phyloP scores from a whole-genome alignment of 768 basidiomycete genomes.

The Rhizopogon salebrosus region DNA sequence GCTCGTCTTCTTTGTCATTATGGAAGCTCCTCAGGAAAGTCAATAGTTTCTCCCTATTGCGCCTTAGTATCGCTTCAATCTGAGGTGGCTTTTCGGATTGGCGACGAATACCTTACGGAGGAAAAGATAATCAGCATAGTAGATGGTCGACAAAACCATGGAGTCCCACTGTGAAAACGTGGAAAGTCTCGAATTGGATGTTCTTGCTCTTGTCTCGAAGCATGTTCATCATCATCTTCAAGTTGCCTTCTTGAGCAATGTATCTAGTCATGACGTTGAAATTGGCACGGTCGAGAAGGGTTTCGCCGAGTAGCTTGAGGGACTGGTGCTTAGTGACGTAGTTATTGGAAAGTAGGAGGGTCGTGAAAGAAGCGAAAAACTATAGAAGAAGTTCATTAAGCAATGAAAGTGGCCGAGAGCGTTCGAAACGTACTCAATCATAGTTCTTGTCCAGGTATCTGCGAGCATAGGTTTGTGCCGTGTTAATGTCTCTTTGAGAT shows the following conservation, averaged over 20 bases:
- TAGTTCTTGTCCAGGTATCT: constrained; percentile 94
- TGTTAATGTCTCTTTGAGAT: constrained; percentile 95
- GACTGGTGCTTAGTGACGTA: constrained; percentile 99
- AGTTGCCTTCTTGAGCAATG: constrained; percentile 89
- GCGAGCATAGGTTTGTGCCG: constrained; percentile 98
- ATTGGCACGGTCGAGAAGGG: constrained; percentile 94
- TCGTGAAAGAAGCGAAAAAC: constrained; percentile 96
- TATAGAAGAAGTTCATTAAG: constrained; percentile 23
- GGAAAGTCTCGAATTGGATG: constrained; percentile 99
- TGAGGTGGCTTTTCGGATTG: constrained; percentile 98
- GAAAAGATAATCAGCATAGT: neutral
- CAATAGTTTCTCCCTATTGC: constrained; percentile 93
- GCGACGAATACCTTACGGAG: constrained; percentile 87
- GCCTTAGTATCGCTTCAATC: constrained; percentile 82
- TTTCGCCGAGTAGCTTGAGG: constrained; percentile 95
- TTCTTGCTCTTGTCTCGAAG: constrained; percentile 98
- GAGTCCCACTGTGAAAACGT: constrained; percentile 92
- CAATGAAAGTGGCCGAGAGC: neutral
- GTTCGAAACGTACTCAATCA: constrained; percentile 63
- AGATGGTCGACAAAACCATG: neutral
- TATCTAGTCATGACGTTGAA: constrained; percentile 99
- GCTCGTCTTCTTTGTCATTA: constrained; percentile 98
- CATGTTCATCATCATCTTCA: constrained; percentile 99
- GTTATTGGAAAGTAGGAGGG: constrained; percentile 88
- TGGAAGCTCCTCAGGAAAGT: constrained; percentile 90